These are phyloP conservation scores for Kalanchoe fedtschenkoi DNA, from an alignment of 164 flowering plant species.

Conservation along the genomic window DNA sequence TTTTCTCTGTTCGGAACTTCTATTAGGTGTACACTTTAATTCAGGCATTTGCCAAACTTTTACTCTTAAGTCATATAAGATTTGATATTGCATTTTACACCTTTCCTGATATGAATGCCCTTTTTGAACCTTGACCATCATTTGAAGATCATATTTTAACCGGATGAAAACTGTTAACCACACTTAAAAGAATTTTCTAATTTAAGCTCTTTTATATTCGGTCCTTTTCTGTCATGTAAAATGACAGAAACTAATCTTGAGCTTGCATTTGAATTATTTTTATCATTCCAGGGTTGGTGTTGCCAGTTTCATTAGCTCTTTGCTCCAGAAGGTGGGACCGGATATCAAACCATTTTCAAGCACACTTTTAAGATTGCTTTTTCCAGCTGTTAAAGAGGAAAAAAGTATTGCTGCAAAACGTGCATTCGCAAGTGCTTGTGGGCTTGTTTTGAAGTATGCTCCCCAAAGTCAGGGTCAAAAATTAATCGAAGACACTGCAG, in stretches of 20 bases:
- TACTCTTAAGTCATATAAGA: too few relatives aligned
- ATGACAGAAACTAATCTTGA: background rate
- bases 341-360: constrained; percentile 70
- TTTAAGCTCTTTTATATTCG: background rate
- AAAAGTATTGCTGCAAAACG: constrained; percentile 73
- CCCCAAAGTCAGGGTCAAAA: constrained; percentile 58
- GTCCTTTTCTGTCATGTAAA: background rate
- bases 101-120: too few relatives aligned
- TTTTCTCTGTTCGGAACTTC: too few relatives aligned
- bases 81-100: too few relatives aligned
- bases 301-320: constrained; percentile 70
- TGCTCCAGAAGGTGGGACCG: constrained; percentile 68
- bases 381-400: constrained; percentile 76
- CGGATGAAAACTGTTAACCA: too few relatives aligned
- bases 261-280: background rate
- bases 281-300: constrained; percentile 73
- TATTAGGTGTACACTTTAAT: too few relatives aligned
- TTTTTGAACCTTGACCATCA: too few relatives aligned
- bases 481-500: constrained; percentile 69
- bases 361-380: constrained; percentile 54
- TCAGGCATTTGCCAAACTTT: too few relatives aligned
- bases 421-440: constrained; percentile 92
- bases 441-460: constrained; percentile 56
- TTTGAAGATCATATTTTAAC: too few relatives aligned
- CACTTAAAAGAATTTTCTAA: too few relatives aligned